Evolutionary conservation across 2,329 filamentous ascomycete species (phyloP), one percentile per base, ranked within the genome.

Genomic region (Alternaria ventricosa): DNA sequence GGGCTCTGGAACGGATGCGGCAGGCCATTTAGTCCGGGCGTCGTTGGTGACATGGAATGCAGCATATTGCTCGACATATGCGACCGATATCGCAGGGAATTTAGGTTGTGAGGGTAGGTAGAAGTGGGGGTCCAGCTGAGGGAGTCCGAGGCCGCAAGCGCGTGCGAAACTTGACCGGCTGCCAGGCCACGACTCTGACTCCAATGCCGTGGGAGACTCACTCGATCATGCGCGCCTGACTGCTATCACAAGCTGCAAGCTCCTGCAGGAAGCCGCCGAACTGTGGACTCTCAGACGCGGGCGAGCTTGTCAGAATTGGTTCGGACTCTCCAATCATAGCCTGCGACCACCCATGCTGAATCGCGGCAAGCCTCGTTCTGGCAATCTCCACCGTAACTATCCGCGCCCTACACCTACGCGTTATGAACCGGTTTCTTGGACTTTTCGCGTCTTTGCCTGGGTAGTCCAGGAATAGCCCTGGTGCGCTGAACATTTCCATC

Each of bases 31-130:
- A 66, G 50, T 27, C 66, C 73, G 28, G 76, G 76, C 44, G 77
- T 77, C 60, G 71, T 77, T 41, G 75, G 75, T 51, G 74, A 75
- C 69, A 76, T 71, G 64, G 75, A 75, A 50, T 55, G 61, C 27
- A 63, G 41, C 61, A 60, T 63, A 44, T 67, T 64, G 61, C 51
- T 64, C 46, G 61, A 60, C 57, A 56, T 63, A 49, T 30, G 41
- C 53, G 65, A 65, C 67, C 63, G 69, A 70, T 70, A 64, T 71
- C 67, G 65, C 65, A 64, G 64, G 51, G 49, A 60, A 63, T 55
- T 55, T 55, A 60, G 33, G 56, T 54, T 49, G 61, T 63, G 60
- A 47, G 51, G 60, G 64, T 61, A 49, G 57, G 55, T 67, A 46
- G 49, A 57, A 63, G 53, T 65, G 65, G 60, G 59, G 69, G 60